Percentiles rank a stretch among this genome's conserved stretches.
Conservation (phyloP, 2,329 filamentous ascomycete genomes). For the Fusarium euwallaceae region DNA sequence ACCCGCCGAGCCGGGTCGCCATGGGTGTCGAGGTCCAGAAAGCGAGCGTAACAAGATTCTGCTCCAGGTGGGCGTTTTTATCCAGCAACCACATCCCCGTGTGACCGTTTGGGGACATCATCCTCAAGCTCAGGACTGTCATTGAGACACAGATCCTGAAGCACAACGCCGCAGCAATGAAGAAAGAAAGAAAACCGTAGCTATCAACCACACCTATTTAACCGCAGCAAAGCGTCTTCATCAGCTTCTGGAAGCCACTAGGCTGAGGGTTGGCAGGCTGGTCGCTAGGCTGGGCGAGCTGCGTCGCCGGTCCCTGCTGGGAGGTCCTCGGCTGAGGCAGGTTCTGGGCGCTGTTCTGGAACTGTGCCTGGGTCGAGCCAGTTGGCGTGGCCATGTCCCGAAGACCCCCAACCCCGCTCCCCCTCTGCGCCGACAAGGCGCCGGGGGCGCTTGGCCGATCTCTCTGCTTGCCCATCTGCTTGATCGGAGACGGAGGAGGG, state of each 20-base stretch:
- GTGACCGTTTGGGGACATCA: slow-evolving; percentile 8
- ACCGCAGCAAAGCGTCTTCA: slow-evolving; percentile 94
- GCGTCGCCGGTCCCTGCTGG: slow-evolving; percentile 70
- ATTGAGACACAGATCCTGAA: slow-evolving; percentile 37
- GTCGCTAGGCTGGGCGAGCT: slow-evolving; percentile 66
- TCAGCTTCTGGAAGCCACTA: slow-evolving; percentile 89
- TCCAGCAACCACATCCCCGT: slow-evolving; percentile 21
- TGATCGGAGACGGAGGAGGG: slow-evolving; percentile 87
- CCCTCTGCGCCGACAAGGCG: slow-evolving; percentile 80
- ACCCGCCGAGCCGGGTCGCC: slow-evolving; percentile 12
- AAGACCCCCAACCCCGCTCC: slow-evolving; percentile 79
- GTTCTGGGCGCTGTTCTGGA: slow-evolving; percentile 95
- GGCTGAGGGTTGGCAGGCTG: slow-evolving; percentile 78
- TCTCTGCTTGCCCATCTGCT: slow-evolving; percentile 81
- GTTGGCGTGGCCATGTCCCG: slow-evolving; percentile 86
- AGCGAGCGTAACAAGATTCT: slow-evolving; percentile 2
- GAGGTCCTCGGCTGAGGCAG: slow-evolving; percentile 76
- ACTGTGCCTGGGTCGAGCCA: slow-evolving; percentile 94
- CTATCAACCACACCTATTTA: slow-evolving; percentile 54
- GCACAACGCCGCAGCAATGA: slow-evolving; percentile 46
- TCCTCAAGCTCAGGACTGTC: slow-evolving; percentile 29
- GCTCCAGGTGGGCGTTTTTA: slow-evolving; percentile 19
- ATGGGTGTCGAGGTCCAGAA: slow-evolving; percentile 8
- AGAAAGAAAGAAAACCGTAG: slow-evolving; percentile 48
- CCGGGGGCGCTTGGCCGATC: slow-evolving; percentile 83